Conservation (phyloP, 164 flowering plant species). For the Macadamia integrifolia region DNA sequence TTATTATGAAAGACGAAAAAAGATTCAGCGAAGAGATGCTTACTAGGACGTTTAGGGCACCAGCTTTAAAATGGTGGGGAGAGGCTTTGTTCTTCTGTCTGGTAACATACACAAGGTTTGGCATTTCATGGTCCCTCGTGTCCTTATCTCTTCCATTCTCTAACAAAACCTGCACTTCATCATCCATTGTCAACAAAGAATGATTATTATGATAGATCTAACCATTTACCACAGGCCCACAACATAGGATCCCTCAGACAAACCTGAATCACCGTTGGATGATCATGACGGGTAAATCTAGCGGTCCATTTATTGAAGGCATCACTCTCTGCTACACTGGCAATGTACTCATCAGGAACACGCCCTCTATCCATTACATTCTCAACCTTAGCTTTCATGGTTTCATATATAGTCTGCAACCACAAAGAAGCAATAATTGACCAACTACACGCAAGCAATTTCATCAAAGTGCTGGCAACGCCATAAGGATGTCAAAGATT, state of each 20-base stretch:
- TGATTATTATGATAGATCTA: no score
- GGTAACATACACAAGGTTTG: slow-evolving; percentile 71
- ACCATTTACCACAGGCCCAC: no score
- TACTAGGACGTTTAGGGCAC: slow-evolving; percentile 86
- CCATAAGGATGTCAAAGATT: no score
- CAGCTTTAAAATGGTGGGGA: slow-evolving; percentile 77
- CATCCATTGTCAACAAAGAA: no score
- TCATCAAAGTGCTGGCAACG: no score
- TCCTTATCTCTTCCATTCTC: slow-evolving; percentile 45
- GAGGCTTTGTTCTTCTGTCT: slow-evolving; percentile 52
- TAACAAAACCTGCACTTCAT: slow-evolving; percentile 42
- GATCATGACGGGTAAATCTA: slow-evolving; percentile 32
- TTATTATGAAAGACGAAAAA: no score
- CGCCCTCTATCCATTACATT: slow-evolving; percentile 19
- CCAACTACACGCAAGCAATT: no score
- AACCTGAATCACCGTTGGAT: slow-evolving; percentile 37
- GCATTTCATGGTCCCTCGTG: slow-evolving; percentile 36
- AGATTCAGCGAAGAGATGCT: slow-evolving; percentile 1
- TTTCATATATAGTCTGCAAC: slow-evolving; percentile 29
- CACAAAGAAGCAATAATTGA: not conserved
- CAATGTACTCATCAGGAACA: slow-evolving; percentile 18
- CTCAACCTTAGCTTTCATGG: slow-evolving; percentile 32
- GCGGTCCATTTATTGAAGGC: slow-evolving; percentile 30
- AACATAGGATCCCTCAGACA: no score
- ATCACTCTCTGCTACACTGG: slow-evolving; percentile 12